Evolutionary conservation across 805 yeast species (phyloP).

Genomic region (Phaffomyces antillensis): DNA sequence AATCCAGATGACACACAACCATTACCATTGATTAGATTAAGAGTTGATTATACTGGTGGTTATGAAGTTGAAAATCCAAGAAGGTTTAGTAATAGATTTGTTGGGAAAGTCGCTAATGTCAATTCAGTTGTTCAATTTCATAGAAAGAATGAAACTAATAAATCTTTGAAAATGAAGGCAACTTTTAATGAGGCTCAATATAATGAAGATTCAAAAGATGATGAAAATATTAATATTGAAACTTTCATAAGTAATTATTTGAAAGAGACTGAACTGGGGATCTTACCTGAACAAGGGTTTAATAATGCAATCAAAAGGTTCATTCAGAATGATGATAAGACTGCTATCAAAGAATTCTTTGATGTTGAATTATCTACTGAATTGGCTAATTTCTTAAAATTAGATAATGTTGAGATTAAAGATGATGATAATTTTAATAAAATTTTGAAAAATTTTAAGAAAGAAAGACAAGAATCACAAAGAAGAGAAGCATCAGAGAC

Average conservation of each 20-base stretch:
- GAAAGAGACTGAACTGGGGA: constrained; percentile 52
- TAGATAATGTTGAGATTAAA: constrained; percentile 33
- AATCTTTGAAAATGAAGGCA: constrained; percentile 5
- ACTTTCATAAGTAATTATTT: constrained; percentile 57
- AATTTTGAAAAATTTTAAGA: constrained; percentile 36
- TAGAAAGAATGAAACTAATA: constrained; percentile 32
- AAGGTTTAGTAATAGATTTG: constrained; percentile 83
- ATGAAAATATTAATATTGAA: constrained; percentile 47
- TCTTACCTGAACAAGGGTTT: constrained; percentile 72
- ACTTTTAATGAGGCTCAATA: constrained; percentile 2
- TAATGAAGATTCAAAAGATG: constrained; percentile 17
- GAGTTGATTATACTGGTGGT: constrained; percentile 87
- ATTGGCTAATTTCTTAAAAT: constrained; percentile 22
- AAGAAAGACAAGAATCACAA: constrained; percentile 18
- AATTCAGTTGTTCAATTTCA: constrained; percentile 75
- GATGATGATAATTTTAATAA: constrained; percentile 33
- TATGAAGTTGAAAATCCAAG: constrained; percentile 89
- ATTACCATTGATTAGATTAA: constrained; percentile 70
- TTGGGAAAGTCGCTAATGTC: constrained; percentile 86
- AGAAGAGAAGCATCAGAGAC: not conserved
- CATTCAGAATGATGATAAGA: constrained; percentile 79
- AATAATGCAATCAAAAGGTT: constrained; percentile 63
- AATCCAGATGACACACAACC: constrained; percentile 41
- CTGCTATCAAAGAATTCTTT: constrained; percentile 57
- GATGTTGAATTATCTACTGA: constrained; percentile 35